Evolutionary conservation across 768 basidiomycete genomes (phyloP).

Genomic region (Suillus discolor): DNA sequence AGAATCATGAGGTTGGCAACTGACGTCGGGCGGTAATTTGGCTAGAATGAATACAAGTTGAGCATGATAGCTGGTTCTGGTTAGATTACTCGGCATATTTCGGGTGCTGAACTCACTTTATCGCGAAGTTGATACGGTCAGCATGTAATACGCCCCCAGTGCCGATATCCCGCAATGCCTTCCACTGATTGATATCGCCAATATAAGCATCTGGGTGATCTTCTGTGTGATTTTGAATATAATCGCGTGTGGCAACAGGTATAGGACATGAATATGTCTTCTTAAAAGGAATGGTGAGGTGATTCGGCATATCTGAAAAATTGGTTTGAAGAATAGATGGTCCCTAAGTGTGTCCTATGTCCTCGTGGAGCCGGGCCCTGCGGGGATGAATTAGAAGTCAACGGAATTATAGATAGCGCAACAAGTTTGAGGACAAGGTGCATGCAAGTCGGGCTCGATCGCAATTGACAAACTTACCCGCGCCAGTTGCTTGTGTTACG

Average conservation of each 20-base stretch:
- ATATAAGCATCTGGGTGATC: constrained; percentile 86
- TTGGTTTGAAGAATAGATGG: not conserved
- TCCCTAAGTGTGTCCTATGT: not conserved
- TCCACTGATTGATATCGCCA: constrained; percentile 75
- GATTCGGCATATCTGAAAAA: constrained; percentile 68
- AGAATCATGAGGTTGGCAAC: constrained; percentile 18
- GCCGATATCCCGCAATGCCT: constrained; percentile 58
- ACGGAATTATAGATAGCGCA: not conserved
- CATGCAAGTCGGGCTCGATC: not conserved
- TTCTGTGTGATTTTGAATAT: constrained; percentile 68
- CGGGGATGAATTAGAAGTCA: not conserved
- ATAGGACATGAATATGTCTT: constrained; percentile 60
- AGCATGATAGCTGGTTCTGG: constrained; percentile 75
- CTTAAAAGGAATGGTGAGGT: constrained; percentile 76
- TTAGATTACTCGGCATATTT: constrained; percentile 12
- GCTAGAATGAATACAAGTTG: constrained; percentile 82
- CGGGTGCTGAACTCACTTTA: constrained; percentile 52
- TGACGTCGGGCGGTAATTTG: constrained; percentile 82
- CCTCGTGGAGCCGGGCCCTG: not conserved
- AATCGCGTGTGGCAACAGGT: constrained; percentile 56
- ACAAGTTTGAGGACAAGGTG: not conserved
- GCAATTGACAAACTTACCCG: not conserved
- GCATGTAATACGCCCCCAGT: constrained; percentile 55
- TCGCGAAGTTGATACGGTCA: constrained; percentile 50
- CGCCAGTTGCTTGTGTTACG: not conserved